Evolutionary conservation across 352 stramenopile species (phyloP), one percentile per base, ranked within the genome.

Genomic region (Blastocystis sp.): DNA sequence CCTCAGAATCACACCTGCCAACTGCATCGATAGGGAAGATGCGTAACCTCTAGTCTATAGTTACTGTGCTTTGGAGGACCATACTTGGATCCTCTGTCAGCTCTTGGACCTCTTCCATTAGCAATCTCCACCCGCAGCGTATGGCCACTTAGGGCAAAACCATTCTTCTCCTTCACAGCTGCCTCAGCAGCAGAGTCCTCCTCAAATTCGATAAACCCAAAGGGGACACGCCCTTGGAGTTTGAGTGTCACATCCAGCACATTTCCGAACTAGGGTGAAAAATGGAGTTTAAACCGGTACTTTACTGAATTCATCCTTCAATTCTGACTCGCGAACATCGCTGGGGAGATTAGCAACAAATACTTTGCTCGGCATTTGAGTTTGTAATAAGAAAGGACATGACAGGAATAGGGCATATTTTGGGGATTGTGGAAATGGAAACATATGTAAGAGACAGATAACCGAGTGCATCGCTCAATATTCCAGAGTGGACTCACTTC

Each of bases 21-120:
- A 80, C 70, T 80, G 70, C 70, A 80, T n/a, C 39, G 70, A 43
- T 80, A 80, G 34, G 70, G 70, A 23, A 80, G 50, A 39, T 80
- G 70, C 3, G 45, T 62, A 15, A 80, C 70, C 41, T 80, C 70
- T 20, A 80, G 3, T 41, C 70, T 45, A 41, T 80, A 80, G 26
- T 64, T 47, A 13, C 45, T 45, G 43, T 47, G 50, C 23, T 15
- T 34, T 13, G 50, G 70, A 80, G 45, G 70, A 63, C 50, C 70
- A 34, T 80, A 62, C 64, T 64, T 80, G n/a, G 34, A 61, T 37
- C 26, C 59, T 26, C 59, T 68, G 45, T 64, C 70, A 18, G 20
- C 55, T 20, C 45, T 26, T 11, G 43, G 34, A 43, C 45, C n/a
- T 56, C 50, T 77, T 77, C 66, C 66, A 23, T 39, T 80, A 37